Evolutionary conservation across 257 asterid genomes (phyloP).

Genomic region (Nicotiana undulata): DNA sequence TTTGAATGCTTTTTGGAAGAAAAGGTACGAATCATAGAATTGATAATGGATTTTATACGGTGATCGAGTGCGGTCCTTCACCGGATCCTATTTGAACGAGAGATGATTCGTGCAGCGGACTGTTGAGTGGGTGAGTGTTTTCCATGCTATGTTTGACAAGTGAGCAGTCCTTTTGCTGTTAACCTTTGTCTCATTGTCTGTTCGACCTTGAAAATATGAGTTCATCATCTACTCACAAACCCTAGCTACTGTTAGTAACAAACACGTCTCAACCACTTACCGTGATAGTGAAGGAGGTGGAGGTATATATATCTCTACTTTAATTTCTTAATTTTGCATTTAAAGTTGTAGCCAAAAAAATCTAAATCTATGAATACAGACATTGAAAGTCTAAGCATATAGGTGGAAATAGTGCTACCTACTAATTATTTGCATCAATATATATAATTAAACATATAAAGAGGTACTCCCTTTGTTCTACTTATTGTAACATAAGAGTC

Average conservation of each 20-base stretch:
- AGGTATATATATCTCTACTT: background rate
- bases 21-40: background rate
- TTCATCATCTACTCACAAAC: background rate
- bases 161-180: conserved; percentile 40
- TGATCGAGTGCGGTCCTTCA: background rate
- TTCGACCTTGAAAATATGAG: conserved; percentile 47
- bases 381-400: background rate
- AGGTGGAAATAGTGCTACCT: background rate
- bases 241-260: background rate
- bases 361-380: background rate
- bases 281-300: background rate
- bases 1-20: background rate
- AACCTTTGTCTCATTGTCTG: conserved; percentile 70
- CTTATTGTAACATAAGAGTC: no score
- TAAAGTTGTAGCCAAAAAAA: background rate
- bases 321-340: background rate
- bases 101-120: no score
- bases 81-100: accelerated
- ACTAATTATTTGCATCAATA: background rate
- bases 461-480: no score
- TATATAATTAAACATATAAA: no score
- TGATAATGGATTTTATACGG: background rate
- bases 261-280: background rate
- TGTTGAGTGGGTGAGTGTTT: conserved; percentile 29
- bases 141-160: conserved; percentile 58